Evolutionary conservation across 148 eudicot species (phyloP).

Genomic region (Fagopyrum esculentum): DNA sequence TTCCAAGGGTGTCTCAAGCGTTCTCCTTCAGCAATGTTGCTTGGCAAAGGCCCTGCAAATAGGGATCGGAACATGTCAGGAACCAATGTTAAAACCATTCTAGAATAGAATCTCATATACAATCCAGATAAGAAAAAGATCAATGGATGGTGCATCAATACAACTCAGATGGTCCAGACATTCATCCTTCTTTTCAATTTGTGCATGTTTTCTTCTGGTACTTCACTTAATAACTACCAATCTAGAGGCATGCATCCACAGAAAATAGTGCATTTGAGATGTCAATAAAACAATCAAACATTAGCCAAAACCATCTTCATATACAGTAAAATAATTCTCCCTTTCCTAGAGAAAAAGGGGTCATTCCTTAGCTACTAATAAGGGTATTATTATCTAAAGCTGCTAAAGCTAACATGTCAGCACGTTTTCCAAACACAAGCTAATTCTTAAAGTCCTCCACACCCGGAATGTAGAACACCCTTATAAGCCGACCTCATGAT

Average conservation of each 20-base stretch:
- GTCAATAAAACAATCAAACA: neutral
- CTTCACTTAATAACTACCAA: neutral
- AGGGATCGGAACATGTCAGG: neutral
- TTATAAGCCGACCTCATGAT: no score
- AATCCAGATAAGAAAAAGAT: neutral
- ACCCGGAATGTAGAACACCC: no score
- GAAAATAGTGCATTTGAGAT: neutral
- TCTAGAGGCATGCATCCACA: neutral
- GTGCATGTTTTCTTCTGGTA: neutral
- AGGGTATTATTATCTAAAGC: no score
- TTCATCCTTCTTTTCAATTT: no score
- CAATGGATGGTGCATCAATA: neutral
- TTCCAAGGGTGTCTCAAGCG: neutral
- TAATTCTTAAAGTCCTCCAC: no score
- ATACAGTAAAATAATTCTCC: neutral
- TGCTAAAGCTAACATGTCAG: no score
- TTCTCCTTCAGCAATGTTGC: neutral
- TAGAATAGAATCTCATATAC: neutral
- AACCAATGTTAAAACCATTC: neutral
- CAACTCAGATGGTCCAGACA: no score
- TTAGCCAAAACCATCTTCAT: neutral
- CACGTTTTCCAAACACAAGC: no score
- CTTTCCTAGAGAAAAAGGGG: no score
- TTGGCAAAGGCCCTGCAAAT: neutral
- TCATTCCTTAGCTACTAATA: no score